Evolutionary conservation across 2,329 filamentous ascomycete genomes (phyloP), one percentile per base, ranked within the genome.

Genomic region (Rhytidhysteron rufulum): DNA sequence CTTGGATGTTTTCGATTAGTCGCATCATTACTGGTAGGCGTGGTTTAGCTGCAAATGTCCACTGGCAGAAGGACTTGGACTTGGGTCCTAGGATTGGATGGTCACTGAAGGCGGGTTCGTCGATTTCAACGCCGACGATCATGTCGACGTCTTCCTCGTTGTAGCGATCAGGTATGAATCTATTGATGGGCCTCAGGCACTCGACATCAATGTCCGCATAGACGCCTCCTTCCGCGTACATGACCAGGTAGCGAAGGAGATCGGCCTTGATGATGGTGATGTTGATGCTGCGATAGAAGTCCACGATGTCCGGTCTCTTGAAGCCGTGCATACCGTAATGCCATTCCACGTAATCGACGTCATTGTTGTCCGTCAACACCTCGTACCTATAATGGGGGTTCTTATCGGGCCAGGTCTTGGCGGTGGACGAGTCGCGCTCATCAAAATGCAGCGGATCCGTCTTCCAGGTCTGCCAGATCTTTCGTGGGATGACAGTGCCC

Each of bases 401-500:
- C 63, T 80, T 83, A 17, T 67, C 62, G 0, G 77, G 71, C 83
- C 84, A 88, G 2, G 81, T 81, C 49, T 74, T 74, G 8, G 83
- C 83, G 0, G 72, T 71, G 18, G 72, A 65, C 22, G 77, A 67
- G 52, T 87, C 82, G 38, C 78, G 73, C 52, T 80, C 73, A 47
- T 85, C 83, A 54, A 86, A 86, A 2, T 71, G 70, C 24, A 86
- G 68, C 2, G 83, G 80, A 45, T 83, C 76, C 20, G 83, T 76
- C 60, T 86, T 88, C 84, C 84, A 88, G 0, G 80, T 83, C 62
- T 88, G 84, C 84, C 83, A 88, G 49, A 88, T 84, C 63, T 87
- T 88, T 40, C 73, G 5, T 75, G 84, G 51, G 81, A 87, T 51
- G 39, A 57, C 37, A 43, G 47, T 45, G 31, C 44, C 49, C 41